phyloP scores from a whole-genome alignment of 2,329 filamentous ascomycete species.

The Colletotrichum tamarilloi region DNA sequence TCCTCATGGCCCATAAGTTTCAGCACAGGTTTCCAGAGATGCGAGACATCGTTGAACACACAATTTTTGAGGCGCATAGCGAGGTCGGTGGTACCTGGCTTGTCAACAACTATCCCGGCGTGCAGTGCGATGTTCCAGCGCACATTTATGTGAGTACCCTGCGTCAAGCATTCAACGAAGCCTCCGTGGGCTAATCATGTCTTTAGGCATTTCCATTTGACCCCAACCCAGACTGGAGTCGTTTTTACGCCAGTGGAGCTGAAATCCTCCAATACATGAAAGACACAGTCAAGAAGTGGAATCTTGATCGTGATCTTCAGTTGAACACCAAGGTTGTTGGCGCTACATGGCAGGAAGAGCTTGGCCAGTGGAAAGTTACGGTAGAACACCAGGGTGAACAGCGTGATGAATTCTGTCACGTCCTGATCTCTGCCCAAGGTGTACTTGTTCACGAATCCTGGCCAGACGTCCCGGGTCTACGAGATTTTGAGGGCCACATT shows the following conservation, averaged over 20 bases:
- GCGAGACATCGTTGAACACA: constrained; percentile 13
- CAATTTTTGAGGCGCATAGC: constrained; percentile 44
- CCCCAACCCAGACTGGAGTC: not conserved
- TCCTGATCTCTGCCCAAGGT: constrained; percentile 36
- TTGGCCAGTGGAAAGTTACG: constrained; percentile 39
- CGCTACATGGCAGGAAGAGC: constrained; percentile 41
- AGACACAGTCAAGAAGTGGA: constrained; percentile 54
- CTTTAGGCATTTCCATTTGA: not conserved
- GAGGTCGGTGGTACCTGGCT: constrained; percentile 49
- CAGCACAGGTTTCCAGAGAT: constrained; percentile 39
- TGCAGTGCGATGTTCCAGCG: constrained; percentile 42
- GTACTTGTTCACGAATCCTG: constrained; percentile 49
- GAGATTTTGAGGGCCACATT: constrained; percentile 48
- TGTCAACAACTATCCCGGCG: constrained; percentile 45
- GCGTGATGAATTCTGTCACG: constrained; percentile 36
- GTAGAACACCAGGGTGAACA: constrained; percentile 32
- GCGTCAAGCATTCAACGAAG: not conserved
- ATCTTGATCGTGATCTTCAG: constrained; percentile 49
- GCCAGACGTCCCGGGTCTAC: constrained; percentile 57
- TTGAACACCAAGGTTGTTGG: constrained; percentile 47
- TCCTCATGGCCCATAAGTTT: constrained; percentile 49
- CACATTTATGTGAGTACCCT: constrained; percentile 37
- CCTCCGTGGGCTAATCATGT: not conserved
- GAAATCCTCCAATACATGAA: constrained; percentile 69
- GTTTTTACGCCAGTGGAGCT: constrained; percentile 64